phyloP scores from a whole-genome alignment of 192 early-diverging fungal genomes.

The Coemansia sp. region DNA sequence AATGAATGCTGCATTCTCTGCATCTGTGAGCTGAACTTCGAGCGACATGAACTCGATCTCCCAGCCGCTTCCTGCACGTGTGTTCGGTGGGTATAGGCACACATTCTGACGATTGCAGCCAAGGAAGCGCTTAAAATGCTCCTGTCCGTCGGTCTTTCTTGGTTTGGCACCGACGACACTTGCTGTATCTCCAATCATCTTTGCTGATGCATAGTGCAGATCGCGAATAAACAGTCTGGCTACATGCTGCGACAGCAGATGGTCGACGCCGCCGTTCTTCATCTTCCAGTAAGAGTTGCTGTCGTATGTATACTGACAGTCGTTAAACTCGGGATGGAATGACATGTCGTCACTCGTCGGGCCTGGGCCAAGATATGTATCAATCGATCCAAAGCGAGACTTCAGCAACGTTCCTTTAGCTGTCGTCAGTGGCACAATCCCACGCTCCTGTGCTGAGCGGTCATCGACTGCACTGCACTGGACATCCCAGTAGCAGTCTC shows the following conservation, averaged over 20 bases:
- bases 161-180: slow-evolving; percentile 1
- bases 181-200: slow-evolving; percentile 68
- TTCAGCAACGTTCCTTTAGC: slow-evolving; percentile 80
- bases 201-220: slow-evolving; percentile 85
- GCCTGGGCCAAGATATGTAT: slow-evolving; percentile 74
- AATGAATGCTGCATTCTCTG: slow-evolving; percentile 93
- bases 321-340: slow-evolving; percentile 87
- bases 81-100: slow-evolving; percentile 96
- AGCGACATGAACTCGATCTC: slow-evolving; percentile 94
- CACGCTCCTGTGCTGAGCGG: slow-evolving; percentile 87
- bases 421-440: slow-evolving; percentile 70
- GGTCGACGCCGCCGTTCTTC: slow-evolving; percentile 76
- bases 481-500: slow-evolving; percentile 97
- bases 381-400: slow-evolving; percentile 94
- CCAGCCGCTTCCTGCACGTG: slow-evolving; percentile 88
- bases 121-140: slow-evolving; percentile 98
- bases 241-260: slow-evolving; percentile 84
- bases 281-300: slow-evolving; percentile 70
- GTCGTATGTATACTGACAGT: slow-evolving; percentile 80
- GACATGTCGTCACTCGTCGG: slow-evolving; percentile 43
- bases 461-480: slow-evolving; percentile 91
- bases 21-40: slow-evolving; percentile 95
- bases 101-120: slow-evolving; percentile 97
- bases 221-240: slow-evolving; percentile 95
- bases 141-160: slow-evolving; percentile 56